phyloP scores from a whole-genome alignment of 768 basidiomycete genomes.

The Podaxis sp. region DNA sequence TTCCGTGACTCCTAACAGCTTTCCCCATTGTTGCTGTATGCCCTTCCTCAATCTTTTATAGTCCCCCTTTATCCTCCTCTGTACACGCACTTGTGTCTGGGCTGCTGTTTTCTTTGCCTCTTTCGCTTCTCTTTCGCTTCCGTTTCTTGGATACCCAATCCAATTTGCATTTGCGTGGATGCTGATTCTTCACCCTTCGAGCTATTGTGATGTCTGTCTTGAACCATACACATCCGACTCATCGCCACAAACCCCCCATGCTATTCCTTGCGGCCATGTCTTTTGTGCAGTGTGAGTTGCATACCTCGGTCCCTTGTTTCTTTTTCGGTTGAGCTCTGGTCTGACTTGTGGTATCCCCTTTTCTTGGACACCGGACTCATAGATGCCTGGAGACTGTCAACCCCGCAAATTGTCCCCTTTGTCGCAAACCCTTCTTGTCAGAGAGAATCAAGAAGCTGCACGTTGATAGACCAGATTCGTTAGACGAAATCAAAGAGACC shows the following conservation, averaged over 20 bases:
- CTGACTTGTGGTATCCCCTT: not conserved
- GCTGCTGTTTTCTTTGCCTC: not conserved
- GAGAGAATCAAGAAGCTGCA: constrained; percentile 64
- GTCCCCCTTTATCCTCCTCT: not conserved
- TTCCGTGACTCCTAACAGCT: not conserved
- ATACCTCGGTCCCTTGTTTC: not conserved
- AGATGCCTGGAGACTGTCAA: constrained; percentile 53
- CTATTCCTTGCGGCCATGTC: constrained; percentile 73
- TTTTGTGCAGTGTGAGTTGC: constrained; percentile 62
- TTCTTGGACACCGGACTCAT: not conserved
- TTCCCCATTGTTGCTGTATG: constrained; percentile 4
- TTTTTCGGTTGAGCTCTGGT: not conserved
- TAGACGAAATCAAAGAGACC: constrained; percentile 29
- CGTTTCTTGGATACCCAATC: not conserved
- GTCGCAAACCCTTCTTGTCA: constrained; percentile 55
- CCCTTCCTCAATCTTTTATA: not conserved
- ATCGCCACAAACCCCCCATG: constrained; percentile 52
- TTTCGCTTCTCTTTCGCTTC: not conserved
- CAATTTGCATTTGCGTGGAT: constrained; percentile 16
- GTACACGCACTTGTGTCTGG: not conserved
- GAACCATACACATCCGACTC: constrained; percentile 55
- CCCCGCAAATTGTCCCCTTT: constrained; percentile 59
- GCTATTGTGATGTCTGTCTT: constrained; percentile 74
- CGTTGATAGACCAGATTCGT: constrained; percentile 44
- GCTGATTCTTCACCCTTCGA: constrained; percentile 65